phyloP scores from a whole-genome alignment of 2,329 filamentous ascomycete species.

The Nemania serpens region DNA sequence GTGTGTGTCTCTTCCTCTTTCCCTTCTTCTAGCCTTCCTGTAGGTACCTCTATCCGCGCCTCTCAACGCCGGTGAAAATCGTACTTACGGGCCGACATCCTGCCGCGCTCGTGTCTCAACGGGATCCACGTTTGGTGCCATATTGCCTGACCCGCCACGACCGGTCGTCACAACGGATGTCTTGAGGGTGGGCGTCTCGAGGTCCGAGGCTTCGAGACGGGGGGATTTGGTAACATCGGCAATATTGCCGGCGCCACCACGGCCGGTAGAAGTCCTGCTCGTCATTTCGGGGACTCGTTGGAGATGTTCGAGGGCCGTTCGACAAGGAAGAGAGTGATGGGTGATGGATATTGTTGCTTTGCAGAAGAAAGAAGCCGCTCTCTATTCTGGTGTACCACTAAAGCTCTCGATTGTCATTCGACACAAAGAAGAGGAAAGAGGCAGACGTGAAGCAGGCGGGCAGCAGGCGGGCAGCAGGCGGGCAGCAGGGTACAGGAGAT shows the following conservation, averaged over 20 bases:
- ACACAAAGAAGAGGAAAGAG: neutral
- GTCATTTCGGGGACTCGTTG: conserved; percentile 36
- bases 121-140: conserved; percentile 74
- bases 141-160: conserved; percentile 86
- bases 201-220: conserved; percentile 62
- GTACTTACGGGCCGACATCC: conserved; percentile 73
- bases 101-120: conserved; percentile 77
- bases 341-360: neutral
- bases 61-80: neutral
- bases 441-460: neutral
- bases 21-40: neutral
- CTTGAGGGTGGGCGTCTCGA: conserved; percentile 84
- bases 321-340: neutral
- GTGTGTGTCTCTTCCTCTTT: neutral
- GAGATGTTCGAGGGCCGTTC: neutral
- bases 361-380: neutral
- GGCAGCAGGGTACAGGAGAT: neutral
- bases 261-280: conserved; percentile 67
- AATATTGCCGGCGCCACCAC: conserved; percentile 80
- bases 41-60: neutral
- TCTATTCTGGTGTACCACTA: neutral
- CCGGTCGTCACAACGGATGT: conserved; percentile 85
- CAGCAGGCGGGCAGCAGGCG: neutral
- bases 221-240: conserved; percentile 55
- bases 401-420: no score